Conservation (phyloP, 2,329 filamentous ascomycete genomes). For the Botrytis fabae region DNA sequence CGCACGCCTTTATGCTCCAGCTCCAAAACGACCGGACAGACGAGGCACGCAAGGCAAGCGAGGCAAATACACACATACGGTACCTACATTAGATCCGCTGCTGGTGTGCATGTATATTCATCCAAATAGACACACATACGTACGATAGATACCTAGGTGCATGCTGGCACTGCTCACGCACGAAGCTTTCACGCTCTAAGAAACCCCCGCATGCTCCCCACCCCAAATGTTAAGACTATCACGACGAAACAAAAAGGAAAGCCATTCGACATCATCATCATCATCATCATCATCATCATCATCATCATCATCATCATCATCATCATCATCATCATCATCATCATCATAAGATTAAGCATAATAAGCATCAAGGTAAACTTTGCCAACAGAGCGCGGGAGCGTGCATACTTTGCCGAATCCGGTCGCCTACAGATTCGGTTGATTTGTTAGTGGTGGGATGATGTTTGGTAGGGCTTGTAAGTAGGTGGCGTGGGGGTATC, state of each 20-base stretch:
- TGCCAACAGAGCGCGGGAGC: not conserved
- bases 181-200: not conserved
- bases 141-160: too few species aligned
- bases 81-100: not conserved
- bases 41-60: not conserved
- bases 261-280: not conserved
- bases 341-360: not conserved
- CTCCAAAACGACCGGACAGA: not conserved
- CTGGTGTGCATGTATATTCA: not conserved
- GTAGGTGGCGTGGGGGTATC: not conserved
- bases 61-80: not conserved
- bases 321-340: not conserved
- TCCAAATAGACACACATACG: not conserved
- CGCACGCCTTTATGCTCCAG: not conserved
- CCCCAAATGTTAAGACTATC: not conserved
- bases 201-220: not conserved
- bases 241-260: not conserved
- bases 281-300: not conserved
- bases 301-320: not conserved
- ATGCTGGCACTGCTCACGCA: not conserved
- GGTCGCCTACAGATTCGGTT: not conserved
- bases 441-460: not conserved
- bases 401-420: not conserved
- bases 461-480: conserved; percentile 1
- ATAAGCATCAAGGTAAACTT: not conserved